phyloP scores from a whole-genome alignment of 768 basidiomycete genomes.

The Mycena leptocephala region DNA sequence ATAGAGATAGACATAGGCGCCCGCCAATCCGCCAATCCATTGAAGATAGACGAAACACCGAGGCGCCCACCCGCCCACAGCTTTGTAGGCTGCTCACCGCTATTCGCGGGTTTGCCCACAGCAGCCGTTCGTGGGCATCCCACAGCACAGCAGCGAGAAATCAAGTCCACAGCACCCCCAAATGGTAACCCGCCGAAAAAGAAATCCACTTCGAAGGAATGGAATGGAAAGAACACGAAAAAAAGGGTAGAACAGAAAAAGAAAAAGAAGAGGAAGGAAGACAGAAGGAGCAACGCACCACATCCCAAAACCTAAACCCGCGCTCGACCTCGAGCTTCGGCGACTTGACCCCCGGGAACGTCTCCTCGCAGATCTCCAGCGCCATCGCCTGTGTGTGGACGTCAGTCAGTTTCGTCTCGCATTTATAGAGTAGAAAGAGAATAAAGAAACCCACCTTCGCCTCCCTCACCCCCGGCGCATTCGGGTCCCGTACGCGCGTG shows the following conservation, averaged over 20 bases:
- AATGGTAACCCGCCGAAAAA: neutral
- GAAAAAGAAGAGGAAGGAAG: conserved; percentile 29
- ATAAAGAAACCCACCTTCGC: conserved; percentile 65
- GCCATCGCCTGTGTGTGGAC: conserved; percentile 68
- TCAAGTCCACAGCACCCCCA: too few relatives aligned
- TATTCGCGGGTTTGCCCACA: too few relatives aligned
- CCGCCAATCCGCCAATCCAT: too few relatives aligned
- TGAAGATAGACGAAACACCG: too few relatives aligned
- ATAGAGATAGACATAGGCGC: too few relatives aligned
- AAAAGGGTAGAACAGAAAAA: conserved; percentile 24
- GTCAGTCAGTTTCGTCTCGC: neutral
- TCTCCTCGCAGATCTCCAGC: conserved; percentile 93
- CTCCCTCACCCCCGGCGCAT: conserved; percentile 84
- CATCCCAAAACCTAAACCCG: conserved; percentile 99
- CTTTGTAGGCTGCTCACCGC: too few relatives aligned
- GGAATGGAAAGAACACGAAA: conserved; percentile 12
- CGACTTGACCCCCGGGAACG: conserved; percentile 92
- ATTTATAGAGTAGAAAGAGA: neutral
- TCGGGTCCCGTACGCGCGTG: conserved; percentile 82
- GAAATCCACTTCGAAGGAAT: neutral
- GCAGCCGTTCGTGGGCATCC: too few relatives aligned
- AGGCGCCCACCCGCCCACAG: too few relatives aligned
- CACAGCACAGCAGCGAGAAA: too few relatives aligned
- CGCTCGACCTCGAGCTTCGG: conserved; percentile 94
- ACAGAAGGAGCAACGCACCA: conserved; percentile 85